These are phyloP conservation scores for Aspergillus sp. DNA, from an alignment of 2,329 filamentous ascomycete genomes.

Conservation along the genomic window DNA sequence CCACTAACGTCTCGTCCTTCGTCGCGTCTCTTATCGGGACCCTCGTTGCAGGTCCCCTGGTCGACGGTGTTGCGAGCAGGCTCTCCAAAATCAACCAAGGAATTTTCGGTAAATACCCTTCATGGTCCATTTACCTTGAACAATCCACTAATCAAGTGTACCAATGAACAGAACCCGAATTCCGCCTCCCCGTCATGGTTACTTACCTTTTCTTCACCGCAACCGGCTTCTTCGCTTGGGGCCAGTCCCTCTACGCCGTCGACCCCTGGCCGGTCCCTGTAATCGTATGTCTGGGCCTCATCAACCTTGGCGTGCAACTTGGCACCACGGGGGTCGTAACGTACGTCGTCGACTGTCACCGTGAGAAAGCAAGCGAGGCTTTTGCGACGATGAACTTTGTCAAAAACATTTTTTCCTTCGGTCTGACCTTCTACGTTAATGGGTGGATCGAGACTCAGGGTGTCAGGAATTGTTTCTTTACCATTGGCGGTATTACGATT, in stretches of 20 bases:
- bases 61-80: conserved; percentile 35
- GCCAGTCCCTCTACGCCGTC: conserved; percentile 28
- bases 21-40: conserved; percentile 37
- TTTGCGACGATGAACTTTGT: conserved; percentile 42
- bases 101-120: conserved; percentile 27
- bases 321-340: conserved; percentile 39
- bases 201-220: conserved; percentile 37
- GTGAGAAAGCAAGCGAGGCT: conserved; percentile 38
- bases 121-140: not conserved
- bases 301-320: conserved; percentile 40
- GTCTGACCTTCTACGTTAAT: conserved; percentile 42
- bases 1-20: conserved; percentile 34
- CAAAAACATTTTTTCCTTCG: conserved; percentile 33
- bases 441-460: conserved; percentile 42
- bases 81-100: conserved; percentile 38
- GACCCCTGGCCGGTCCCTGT: conserved; percentile 35
- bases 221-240: conserved; percentile 39
- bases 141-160: not conserved
- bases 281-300: conserved; percentile 38
- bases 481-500: conserved; percentile 38
- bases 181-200: conserved; percentile 40
- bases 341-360: conserved; percentile 42
- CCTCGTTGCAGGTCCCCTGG: conserved; percentile 30
- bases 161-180: conserved; percentile 34
- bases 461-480: conserved; percentile 38